Evolutionary conservation across 176 grass and related monocot species (phyloP).

Genomic region (Oryza longistaminata): DNA sequence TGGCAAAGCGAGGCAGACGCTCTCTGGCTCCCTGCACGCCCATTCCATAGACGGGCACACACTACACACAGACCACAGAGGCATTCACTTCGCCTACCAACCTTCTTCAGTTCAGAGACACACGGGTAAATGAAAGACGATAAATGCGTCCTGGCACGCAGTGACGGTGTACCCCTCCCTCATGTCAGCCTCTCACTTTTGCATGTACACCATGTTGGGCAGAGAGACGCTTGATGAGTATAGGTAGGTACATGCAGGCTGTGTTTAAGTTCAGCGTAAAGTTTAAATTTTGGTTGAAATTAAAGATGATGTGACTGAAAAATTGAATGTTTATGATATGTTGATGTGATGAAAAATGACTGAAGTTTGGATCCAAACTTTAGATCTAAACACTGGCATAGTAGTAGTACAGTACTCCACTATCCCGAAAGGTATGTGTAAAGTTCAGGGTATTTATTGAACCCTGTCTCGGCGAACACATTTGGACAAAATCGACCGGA

Average conservation of each 20-base stretch:
- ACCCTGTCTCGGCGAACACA: neutral
- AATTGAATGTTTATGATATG: too few relatives aligned
- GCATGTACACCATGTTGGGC: neutral
- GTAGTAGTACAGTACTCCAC: neutral
- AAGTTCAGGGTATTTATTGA: neutral
- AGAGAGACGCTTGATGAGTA: neutral
- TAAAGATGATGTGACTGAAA: too few relatives aligned
- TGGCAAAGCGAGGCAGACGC: neutral
- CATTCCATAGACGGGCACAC: neutral
- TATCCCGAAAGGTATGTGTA: neutral
- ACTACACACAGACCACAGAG: neutral
- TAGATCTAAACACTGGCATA: too few relatives aligned
- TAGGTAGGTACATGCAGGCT: constrained; percentile 17
- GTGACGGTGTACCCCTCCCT: neutral
- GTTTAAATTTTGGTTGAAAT: too few relatives aligned
- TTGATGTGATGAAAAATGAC: too few relatives aligned
- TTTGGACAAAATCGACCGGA: neutral
- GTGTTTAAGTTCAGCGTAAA: too few relatives aligned
- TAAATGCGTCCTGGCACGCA: constrained; percentile 12
- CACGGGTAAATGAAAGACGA: constrained; percentile 5
- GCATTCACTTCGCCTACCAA: constrained; percentile 24
- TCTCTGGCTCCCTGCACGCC: neutral
- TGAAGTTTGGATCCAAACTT: too few relatives aligned
- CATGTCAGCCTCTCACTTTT: neutral
- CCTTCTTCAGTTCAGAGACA: constrained; percentile 7